Evolutionary conservation across 2,329 filamentous ascomycete genomes (phyloP).

Genomic region (Metarhizium brunneum): DNA sequence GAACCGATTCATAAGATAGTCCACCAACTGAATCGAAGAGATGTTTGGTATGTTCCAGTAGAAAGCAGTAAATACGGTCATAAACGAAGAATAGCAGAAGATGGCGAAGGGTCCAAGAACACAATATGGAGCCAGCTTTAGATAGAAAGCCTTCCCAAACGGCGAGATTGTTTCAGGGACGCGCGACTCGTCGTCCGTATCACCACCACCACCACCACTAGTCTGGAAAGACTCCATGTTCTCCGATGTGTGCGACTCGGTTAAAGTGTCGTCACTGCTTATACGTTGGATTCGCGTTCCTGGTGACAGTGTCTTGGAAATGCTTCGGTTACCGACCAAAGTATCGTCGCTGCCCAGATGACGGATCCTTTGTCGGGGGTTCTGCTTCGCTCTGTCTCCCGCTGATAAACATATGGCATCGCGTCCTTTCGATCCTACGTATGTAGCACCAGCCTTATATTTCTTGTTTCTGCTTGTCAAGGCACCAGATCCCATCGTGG

Average conservation of each 20-base stretch:
- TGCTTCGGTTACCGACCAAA: constrained; percentile 4
- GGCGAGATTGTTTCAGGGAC: constrained; percentile 24
- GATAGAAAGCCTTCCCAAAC: constrained; percentile 48
- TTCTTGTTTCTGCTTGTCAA: constrained; percentile 34
- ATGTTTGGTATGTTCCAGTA: constrained; percentile 43
- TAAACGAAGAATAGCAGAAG: constrained; percentile 38
- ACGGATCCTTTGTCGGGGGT: constrained; percentile 4
- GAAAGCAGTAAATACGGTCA: constrained; percentile 34
- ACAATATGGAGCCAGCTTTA: constrained; percentile 37
- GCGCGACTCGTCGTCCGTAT: constrained; percentile 6
- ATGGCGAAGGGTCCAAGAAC: constrained; percentile 39
- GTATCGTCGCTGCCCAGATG: constrained; percentile 15
- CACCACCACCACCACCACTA: constrained; percentile 6
- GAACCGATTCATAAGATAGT: constrained; percentile 19
- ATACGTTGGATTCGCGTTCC: constrained; percentile 6
- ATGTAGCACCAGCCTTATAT: constrained; percentile 37
- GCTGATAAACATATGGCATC: constrained; percentile 35
- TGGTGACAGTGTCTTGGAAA: not conserved
- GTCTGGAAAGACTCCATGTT: constrained; percentile 2
- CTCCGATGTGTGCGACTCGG: constrained; percentile 2
- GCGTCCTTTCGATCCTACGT: constrained; percentile 42
- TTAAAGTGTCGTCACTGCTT: constrained; percentile 14
- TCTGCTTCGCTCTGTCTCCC: constrained; percentile 7
- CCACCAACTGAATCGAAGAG: constrained; percentile 36
- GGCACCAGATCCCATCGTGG: constrained; percentile 45